Conservation (phyloP, 345 rosid genomes). For the Populus deltoides region DNA sequence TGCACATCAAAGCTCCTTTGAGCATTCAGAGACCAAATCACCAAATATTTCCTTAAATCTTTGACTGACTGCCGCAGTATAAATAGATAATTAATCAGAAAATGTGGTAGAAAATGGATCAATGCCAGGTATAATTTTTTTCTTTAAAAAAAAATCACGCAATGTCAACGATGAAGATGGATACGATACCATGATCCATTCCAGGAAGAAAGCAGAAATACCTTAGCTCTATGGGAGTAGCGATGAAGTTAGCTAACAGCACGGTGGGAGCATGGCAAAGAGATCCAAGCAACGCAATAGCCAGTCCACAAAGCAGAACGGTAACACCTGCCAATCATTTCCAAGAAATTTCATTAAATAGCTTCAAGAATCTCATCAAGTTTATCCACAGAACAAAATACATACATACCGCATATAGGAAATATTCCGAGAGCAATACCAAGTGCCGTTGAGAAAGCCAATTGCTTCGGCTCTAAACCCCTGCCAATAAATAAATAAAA, state of each 20-base stretch:
- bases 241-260: slow-evolving; percentile 78
- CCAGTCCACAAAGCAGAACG: slow-evolving; percentile 75
- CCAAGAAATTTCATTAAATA: neutral
- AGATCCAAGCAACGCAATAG: slow-evolving; percentile 72
- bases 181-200: neutral
- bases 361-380: neutral
- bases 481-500: slow-evolving; percentile 24
- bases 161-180: neutral
- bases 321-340: slow-evolving; percentile 57
- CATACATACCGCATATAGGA: slow-evolving; percentile 74
- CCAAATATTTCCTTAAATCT: neutral
- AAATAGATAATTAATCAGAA: neutral
- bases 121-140: too few species aligned
- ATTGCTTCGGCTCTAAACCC: slow-evolving; percentile 84
- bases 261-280: slow-evolving; percentile 79
- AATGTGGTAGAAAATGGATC: neutral
- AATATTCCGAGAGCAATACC: slow-evolving; percentile 85
- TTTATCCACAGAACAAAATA: neutral
- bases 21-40: neutral
- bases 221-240: slow-evolving; percentile 91
- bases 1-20: neutral
- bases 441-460: slow-evolving; percentile 84
- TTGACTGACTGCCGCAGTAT: too few species aligned
- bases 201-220: slow-evolving; percentile 13
- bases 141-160: too few species aligned